A percentile compares a stretch with the other conserved stretches of the same genome.
phyloP scores from a whole-genome alignment of 345 rosid genomes.

The Populus davidiana region DNA sequence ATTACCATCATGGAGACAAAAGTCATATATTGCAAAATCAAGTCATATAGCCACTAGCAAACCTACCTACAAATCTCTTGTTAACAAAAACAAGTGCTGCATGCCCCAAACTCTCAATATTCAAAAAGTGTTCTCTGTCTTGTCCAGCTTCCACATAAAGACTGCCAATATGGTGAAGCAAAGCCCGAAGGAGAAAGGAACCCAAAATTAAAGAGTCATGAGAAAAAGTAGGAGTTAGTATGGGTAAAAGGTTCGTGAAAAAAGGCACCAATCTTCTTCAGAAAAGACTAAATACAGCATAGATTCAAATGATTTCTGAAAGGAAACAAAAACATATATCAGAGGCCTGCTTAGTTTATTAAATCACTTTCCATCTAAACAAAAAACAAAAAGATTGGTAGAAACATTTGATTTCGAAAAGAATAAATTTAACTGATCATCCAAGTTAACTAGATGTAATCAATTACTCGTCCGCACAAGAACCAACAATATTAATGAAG shows the following conservation, averaged over 20 bases:
- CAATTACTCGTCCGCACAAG: too few species aligned
- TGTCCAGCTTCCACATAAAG: conserved; percentile 27
- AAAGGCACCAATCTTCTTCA: neutral
- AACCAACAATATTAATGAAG: neutral
- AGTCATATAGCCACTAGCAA: conserved; percentile 1
- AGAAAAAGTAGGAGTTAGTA: neutral
- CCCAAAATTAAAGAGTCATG: neutral
- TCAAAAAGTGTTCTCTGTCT: conserved; percentile 25
- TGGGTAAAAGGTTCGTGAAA: neutral
- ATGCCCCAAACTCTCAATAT: conserved; percentile 54
- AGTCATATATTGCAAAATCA: neutral
- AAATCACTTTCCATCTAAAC: too few species aligned
- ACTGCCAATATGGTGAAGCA: conserved; percentile 32
- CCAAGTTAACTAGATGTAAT: too few species aligned
- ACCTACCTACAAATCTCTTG: conserved; percentile 41
- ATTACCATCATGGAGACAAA: neutral
- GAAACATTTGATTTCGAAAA: too few species aligned
- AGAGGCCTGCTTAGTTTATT: too few species aligned
- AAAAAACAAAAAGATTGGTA: too few species aligned
- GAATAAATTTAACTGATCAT: too few species aligned
- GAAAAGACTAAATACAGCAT: neutral
- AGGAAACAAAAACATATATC: too few species aligned
- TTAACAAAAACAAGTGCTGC: conserved; percentile 60
- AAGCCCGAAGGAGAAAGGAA: conserved; percentile 1
- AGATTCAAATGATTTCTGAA: too few species aligned